Base-by-base conservation (phyloP, 306 rosid genomes). In the Gastrolobium villosum region DNA sequence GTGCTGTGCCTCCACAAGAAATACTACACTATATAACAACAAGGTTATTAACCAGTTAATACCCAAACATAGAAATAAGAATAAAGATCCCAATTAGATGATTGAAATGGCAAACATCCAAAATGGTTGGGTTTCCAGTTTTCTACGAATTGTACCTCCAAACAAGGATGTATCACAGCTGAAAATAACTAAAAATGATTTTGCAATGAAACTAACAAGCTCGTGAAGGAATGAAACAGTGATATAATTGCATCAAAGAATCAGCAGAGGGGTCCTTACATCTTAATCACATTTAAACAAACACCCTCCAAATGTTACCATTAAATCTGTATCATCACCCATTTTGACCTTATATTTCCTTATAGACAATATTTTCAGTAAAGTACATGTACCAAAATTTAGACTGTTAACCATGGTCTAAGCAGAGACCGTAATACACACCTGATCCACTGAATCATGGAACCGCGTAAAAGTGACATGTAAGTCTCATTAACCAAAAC, bases 11-110 rank as follows among this genome's bases (percentile, higher is more conserved):
- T 50, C 6, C 35, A 54, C 40, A 20, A 26, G 15, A 53, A 2
- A 5, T 26, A 53, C 60, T 1, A 37, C 5, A 52, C 37, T 35
- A 52, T 37, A 52, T 30, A 70, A 15, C 20, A 36, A 70, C 35
- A 52, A 70, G 5, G 37, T 36, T 70, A 49, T 70, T 35, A 10
- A 52, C 49, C 35, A 70, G 45, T 6, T 7, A 70, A 37, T 14
- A 15, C 56, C 72, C 53, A 60, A 34, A 5, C 26, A 70, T 0
- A 50, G 13, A 11, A 6, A 15, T 13, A 70, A 4, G 6, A n/a
- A 20, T 20, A 34, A 34, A 49, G 1, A 28, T 69, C 14, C 20
- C 3, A 13, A n/a, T 30, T 11, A 13, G n/a, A 68, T 13, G 26
- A 46, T 13, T 31, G 57, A 45, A 11, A 46, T 30, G 1, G 14